These are phyloP conservation scores for Ramularia endophylla DNA, from an alignment of 2,329 filamentous ascomycete genomes.

Conservation along the genomic window DNA sequence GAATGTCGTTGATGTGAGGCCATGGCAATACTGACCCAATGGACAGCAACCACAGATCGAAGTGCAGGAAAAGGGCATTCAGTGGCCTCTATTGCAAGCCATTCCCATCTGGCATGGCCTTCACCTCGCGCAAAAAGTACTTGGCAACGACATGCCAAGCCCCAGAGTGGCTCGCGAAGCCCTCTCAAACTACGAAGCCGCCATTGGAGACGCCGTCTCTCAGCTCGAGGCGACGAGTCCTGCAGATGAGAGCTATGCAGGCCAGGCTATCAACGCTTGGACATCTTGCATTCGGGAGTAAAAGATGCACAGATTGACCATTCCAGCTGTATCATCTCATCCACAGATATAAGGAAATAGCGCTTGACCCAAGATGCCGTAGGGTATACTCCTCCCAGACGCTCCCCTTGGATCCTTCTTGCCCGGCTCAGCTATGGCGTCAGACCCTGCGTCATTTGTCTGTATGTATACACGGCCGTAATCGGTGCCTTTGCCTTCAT, in stretches of 20 bases:
- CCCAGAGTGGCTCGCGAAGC: slow-evolving; percentile 17
- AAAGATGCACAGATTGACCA: too few species aligned
- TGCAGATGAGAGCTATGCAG: slow-evolving; percentile 21
- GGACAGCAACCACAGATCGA: background rate
- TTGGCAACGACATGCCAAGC: slow-evolving; percentile 32
- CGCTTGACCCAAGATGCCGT: too few species aligned
- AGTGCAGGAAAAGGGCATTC: slow-evolving; percentile 1
- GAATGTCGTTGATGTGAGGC: background rate
- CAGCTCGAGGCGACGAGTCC: slow-evolving; percentile 20
- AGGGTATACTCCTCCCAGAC: too few species aligned
- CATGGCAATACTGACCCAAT: too few species aligned
- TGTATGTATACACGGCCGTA: too few species aligned
- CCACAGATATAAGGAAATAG: too few species aligned
- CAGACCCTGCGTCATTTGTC: too few species aligned
- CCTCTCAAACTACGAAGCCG: slow-evolving; percentile 22
- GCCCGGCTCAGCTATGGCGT: too few species aligned
- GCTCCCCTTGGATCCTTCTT: too few species aligned
- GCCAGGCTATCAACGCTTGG: slow-evolving; percentile 24
- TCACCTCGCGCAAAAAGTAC: slow-evolving; percentile 36
- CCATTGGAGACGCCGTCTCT: slow-evolving; percentile 18
- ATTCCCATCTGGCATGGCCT: slow-evolving; percentile 41
- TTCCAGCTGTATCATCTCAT: too few species aligned
- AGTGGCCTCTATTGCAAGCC: slow-evolving; percentile 26
- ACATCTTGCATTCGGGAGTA: slow-evolving; percentile 18
- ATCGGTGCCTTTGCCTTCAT: too few species aligned